These are phyloP conservation scores for Monosporascus ibericus DNA, from an alignment of 2,329 filamentous ascomycete genomes.

Conservation along the genomic window DNA sequence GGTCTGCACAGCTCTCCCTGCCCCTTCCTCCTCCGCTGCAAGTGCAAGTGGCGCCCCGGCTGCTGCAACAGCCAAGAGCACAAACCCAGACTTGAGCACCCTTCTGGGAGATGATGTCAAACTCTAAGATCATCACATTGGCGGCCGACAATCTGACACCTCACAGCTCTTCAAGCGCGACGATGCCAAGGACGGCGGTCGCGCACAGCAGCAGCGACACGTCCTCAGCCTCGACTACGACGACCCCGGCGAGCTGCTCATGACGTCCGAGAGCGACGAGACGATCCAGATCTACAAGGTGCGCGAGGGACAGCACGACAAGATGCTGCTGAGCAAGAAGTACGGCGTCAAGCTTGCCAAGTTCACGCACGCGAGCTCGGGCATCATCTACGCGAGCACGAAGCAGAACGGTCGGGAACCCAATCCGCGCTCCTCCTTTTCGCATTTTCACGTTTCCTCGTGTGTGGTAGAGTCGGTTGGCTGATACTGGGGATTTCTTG, in stretches of 20 bases:
- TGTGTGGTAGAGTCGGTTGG: background rate
- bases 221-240: constrained; percentile 95
- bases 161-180: constrained; percentile 54
- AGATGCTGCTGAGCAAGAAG: constrained; percentile 89
- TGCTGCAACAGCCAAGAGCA: background rate
- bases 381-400: constrained; percentile 92
- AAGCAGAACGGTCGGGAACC: constrained; percentile 70
- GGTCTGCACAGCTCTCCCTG: background rate
- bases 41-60: background rate
- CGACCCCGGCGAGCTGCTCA: constrained; percentile 85
- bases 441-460: background rate
- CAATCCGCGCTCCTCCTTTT: background rate
- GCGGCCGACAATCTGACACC: constrained; percentile 3
- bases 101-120: background rate
- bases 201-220: constrained; percentile 51
- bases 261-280: constrained; percentile 89
- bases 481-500: background rate
- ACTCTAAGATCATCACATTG: background rate
- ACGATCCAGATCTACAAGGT: constrained; percentile 94
- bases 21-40: too few species aligned
- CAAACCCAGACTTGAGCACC: background rate
- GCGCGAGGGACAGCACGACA: constrained; percentile 81
- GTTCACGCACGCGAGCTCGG: constrained; percentile 87
- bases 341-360: constrained; percentile 92
- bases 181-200: constrained; percentile 44